Evolutionary conservation across 257 asterid species (phyloP).

Genomic region (Solanum boliviense): DNA sequence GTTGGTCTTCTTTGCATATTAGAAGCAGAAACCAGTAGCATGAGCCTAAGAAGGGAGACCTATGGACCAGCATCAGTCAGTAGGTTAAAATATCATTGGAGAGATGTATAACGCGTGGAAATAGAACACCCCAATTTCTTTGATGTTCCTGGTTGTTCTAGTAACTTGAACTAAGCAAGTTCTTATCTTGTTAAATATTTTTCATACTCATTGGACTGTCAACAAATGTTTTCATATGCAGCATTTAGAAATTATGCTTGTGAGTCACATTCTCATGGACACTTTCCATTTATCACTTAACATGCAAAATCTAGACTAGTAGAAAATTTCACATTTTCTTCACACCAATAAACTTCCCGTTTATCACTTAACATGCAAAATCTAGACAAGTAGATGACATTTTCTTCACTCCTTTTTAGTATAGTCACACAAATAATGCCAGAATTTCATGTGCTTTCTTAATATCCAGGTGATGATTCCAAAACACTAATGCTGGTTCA

Average conservation of each 20-base stretch:
- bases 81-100: not conserved
- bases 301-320: not conserved
- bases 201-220: not conserved
- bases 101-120: not conserved
- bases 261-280: not conserved
- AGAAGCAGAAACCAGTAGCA: not conserved
- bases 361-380: not conserved
- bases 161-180: not conserved
- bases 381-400: not conserved
- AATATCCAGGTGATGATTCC: constrained; percentile 8
- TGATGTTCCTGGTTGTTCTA: not conserved
- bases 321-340: not conserved
- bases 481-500: constrained; percentile 16
- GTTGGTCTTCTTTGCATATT: not conserved
- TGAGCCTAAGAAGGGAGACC: not conserved
- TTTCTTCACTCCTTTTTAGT: not conserved
- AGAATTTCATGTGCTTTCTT: not conserved
- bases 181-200: not conserved
- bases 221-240: not conserved
- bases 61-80: not conserved
- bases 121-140: not conserved
- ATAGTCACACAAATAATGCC: not conserved
- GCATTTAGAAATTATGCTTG: not conserved
- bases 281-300: not conserved
- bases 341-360: not conserved